These are phyloP conservation scores for Neocucurbitaria cava DNA, from an alignment of 2,329 filamentous ascomycete species.

Conservation along the genomic window DNA sequence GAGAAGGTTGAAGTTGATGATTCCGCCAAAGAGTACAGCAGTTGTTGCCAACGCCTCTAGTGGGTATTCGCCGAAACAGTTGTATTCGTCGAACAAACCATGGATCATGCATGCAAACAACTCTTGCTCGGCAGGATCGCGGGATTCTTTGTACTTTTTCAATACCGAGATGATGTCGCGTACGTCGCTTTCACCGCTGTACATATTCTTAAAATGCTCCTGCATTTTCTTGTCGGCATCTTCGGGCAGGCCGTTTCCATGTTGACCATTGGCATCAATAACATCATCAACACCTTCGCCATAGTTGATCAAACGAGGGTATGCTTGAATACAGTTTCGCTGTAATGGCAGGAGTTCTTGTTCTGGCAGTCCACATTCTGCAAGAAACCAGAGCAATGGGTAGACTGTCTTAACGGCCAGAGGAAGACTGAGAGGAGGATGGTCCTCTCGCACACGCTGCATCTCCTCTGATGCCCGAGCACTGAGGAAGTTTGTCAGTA, in stretches of 20 bases:
- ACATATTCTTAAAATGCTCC: conserved; percentile 98
- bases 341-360: conserved; percentile 82
- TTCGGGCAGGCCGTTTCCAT: conserved; percentile 79
- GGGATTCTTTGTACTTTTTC: conserved; percentile 85
- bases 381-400: conserved; percentile 77
- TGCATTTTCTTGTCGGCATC: conserved; percentile 92
- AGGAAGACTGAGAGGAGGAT: conserved; percentile 71
- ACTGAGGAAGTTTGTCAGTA: conserved; percentile 79
- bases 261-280: conserved; percentile 82
- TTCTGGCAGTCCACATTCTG: conserved; percentile 61
- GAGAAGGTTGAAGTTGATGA: conserved; percentile 92
- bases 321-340: conserved; percentile 86
- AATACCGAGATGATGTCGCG: conserved; percentile 84
- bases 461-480: conserved; percentile 86
- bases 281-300: conserved; percentile 91
- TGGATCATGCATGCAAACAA: conserved; percentile 99
- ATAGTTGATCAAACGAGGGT: conserved; percentile 95
- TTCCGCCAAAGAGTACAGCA: conserved; percentile 93
- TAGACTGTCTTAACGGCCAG: conserved; percentile 87
- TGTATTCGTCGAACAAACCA: conserved; percentile 95
- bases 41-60: conserved; percentile 95
- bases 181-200: conserved; percentile 86
- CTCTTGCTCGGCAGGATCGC: conserved; percentile 85
- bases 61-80: conserved; percentile 93
- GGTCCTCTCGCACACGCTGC: conserved; percentile 74